Base-by-base conservation (phyloP, 768 basidiomycete species). In the Termitomyces sp. region DNA sequence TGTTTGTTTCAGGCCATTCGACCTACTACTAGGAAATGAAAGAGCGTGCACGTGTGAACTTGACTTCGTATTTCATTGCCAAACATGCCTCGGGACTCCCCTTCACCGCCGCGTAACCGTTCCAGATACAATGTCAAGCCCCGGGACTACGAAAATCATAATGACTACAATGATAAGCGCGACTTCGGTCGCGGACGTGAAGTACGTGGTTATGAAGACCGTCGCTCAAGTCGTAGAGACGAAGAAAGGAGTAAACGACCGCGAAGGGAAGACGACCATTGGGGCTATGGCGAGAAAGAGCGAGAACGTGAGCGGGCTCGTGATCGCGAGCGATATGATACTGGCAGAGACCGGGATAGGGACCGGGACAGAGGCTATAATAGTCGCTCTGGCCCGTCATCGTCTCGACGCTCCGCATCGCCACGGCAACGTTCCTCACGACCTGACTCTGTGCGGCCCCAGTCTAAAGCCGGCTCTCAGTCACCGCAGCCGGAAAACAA, bases 331-430 rank as follows among this genome's bases (percentile, higher is more conserved):
- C 69, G 77, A 47, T 79, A 79, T 59, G 73, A 77, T 40, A 66
- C 65, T 40, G 60, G 62, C 14, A 65, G 65, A 44, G 64, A 66
- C 47, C 54, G 67, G 43, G 69, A 75, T 36, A 58, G 71, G 54
- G 72, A 75, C 36, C 61, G 66, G 47, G 72, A 69, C 20, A 67
- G 66, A 57, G 72, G 72, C 38, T 61, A 61, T 23, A 20, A 28
- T 13, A 61, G 51, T 64, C 53, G 70, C 59, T 65, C 55, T 53
- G 71, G 70, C 33, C 48, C 67, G 61, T 66, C 73, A 60, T 65
- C 74, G 61, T 64, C 75, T 61, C 68, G 76, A 54, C 85, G 88
- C 35, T 90, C 89, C 38, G 84, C 82, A 3, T 89, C 88, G 7
- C 87, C 85, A n/a, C 75, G 69, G 12, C 77, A 79, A 28, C 76